Conservation (phyloP, 371 early-diverging fungal species). For the Rhizopus arrhizus region DNA sequence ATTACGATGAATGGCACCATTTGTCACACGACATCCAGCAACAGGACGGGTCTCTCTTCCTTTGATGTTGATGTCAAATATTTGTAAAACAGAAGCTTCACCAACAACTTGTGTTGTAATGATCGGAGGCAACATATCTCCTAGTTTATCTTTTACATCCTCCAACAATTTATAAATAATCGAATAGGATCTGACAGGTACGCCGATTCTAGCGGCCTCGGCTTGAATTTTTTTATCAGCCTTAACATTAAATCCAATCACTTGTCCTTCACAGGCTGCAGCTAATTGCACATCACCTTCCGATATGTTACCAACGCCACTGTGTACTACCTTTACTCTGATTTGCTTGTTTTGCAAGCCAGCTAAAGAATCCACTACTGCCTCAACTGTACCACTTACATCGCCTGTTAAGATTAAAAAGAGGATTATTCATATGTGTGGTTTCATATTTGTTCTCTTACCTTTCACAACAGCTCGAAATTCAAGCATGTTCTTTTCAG, state of each 20-base stretch:
- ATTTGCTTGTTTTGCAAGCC: conserved; percentile 82
- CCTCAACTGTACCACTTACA: conserved; percentile 94
- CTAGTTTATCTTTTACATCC: conserved; percentile 76
- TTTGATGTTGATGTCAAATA: conserved; percentile 80
- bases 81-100: conserved; percentile 84
- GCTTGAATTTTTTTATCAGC: conserved; percentile 71
- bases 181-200: conserved; percentile 69
- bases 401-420: conserved; percentile 66
- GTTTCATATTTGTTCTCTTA: conserved; percentile 18
- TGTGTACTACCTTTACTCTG: conserved; percentile 68
- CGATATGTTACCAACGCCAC: conserved; percentile 84
- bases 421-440: conserved; percentile 3
- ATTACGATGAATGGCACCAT: conserved; percentile 70
- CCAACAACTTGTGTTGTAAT: conserved; percentile 77
- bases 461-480: conserved; percentile 62
- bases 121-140: conserved; percentile 81
- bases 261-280: conserved; percentile 63
- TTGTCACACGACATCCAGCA: conserved; percentile 86
- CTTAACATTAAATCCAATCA: conserved; percentile 90
- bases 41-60: conserved; percentile 64
- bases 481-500: conserved; percentile 53
- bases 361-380: conserved; percentile 77
- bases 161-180: conserved; percentile 93
- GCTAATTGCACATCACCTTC: conserved; percentile 81
- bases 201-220: conserved; percentile 64